phyloP scores from a whole-genome alignment of 2,329 filamentous ascomycete species.

The Botrytis elliptica region DNA sequence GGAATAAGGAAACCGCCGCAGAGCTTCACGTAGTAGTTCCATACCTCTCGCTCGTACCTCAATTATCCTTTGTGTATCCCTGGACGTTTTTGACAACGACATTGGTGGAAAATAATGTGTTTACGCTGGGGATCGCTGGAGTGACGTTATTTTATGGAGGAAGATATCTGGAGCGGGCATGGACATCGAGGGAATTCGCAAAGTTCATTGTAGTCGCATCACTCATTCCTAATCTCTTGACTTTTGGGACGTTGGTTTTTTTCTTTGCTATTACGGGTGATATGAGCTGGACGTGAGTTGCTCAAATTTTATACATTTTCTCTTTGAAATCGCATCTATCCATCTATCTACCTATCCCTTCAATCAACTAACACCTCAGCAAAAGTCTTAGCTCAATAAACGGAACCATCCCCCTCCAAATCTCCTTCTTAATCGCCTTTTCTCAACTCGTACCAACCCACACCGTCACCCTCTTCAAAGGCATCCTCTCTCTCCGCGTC shows the following conservation, averaged over 20 bases:
- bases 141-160: slow-evolving; percentile 87
- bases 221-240: slow-evolving; percentile 75
- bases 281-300: slow-evolving; percentile 65
- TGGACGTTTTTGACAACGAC: slow-evolving; percentile 89
- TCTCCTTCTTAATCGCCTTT: slow-evolving; percentile 92
- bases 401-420: slow-evolving; percentile 85
- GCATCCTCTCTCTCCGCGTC: slow-evolving; percentile 84
- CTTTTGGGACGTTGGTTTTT: slow-evolving; percentile 70
- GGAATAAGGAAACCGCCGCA: slow-evolving; percentile 52
- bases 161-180: slow-evolving; percentile 91
- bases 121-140: slow-evolving; percentile 75
- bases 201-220: slow-evolving; percentile 81
- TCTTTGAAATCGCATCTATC: slow-evolving; percentile 37
- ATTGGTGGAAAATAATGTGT: slow-evolving; percentile 88
- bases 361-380: slow-evolving; percentile 24
- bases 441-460: slow-evolving; percentile 97
- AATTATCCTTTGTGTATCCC: slow-evolving; percentile 79
- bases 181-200: slow-evolving; percentile 87
- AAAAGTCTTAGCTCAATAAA: slow-evolving; percentile 77
- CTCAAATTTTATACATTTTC: slow-evolving; percentile 25
- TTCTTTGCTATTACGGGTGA: slow-evolving; percentile 69
- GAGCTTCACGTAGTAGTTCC: slow-evolving; percentile 68
- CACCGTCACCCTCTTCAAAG: slow-evolving; percentile 90
- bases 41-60: slow-evolving; percentile 84
- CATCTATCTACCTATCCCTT: slow-evolving; percentile 18